These are phyloP conservation scores for Paramecium primaurelia DNA, from an alignment of 73 alveolate genomes.

Conservation along the genomic window DNA sequence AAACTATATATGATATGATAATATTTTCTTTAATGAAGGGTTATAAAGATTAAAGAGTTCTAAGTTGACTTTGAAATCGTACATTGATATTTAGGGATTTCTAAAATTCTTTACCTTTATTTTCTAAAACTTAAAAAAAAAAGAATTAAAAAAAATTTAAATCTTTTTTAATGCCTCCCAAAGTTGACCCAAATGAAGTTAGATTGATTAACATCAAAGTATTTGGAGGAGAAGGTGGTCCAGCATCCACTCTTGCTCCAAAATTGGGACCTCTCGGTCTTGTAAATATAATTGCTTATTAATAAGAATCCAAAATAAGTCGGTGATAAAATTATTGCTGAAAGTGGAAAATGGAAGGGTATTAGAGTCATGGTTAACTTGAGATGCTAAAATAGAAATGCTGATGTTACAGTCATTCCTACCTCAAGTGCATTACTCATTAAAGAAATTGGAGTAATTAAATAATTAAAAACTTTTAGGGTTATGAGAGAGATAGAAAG, in stretches of 20 bases:
- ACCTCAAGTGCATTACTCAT: conserved; percentile 69
- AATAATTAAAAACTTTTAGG: neutral
- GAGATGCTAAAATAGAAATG: conserved; percentile 65
- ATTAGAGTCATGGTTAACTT: conserved; percentile 69
- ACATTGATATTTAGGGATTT: neutral
- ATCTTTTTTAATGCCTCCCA: conserved; percentile 65
- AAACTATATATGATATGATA: too few species aligned
- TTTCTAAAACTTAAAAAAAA: neutral
- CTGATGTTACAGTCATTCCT: conserved; percentile 66
- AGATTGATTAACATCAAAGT: conserved; percentile 63
- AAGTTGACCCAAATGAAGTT: conserved; percentile 65
- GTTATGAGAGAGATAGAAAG: conserved; percentile 74
- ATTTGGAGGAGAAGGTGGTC: conserved; percentile 69
- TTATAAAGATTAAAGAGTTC: neutral
- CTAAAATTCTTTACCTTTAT: neutral
- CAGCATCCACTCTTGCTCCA: conserved; percentile 70
- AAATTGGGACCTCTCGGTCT: conserved; percentile 73
- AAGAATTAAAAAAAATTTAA: conserved; percentile 51
- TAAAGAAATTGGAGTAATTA: conserved; percentile 63
- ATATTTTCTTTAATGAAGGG: neutral
- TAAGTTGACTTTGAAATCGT: neutral
- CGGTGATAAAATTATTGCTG: conserved; percentile 69
- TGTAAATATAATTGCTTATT: neutral
- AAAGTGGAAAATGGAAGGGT: conserved; percentile 66
- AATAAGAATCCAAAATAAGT: conserved; percentile 66